A percentile compares a stretch with the other conserved stretches of the same genome.
These are phyloP conservation scores for Hanseniaspora hatyaiensis DNA, from an alignment of 805 yeast species.

Conservation along the genomic window DNA sequence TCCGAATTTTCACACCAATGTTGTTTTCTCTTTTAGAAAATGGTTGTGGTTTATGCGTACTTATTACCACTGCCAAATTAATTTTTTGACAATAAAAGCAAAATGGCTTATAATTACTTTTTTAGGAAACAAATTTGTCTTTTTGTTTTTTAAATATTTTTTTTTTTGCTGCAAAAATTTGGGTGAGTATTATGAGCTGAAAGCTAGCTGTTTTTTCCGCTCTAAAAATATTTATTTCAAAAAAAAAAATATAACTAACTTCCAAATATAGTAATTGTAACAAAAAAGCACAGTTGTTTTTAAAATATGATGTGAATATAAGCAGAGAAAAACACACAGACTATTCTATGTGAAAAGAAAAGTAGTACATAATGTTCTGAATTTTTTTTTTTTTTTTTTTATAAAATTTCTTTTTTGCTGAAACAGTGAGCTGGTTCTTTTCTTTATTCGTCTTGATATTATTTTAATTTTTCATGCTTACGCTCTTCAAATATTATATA, in stretches of 20 bases:
- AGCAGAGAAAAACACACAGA: too few species aligned
- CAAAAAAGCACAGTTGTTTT: not conserved
- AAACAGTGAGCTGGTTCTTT: not conserved
- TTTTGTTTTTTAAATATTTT: too few species aligned
- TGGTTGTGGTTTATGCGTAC: too few species aligned
- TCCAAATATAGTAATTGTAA: not conserved
- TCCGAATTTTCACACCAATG: too few species aligned
- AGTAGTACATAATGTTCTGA: not conserved
- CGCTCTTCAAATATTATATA: not conserved
- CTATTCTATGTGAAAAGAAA: not conserved
- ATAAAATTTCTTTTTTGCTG: not conserved
- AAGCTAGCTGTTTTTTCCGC: too few species aligned
- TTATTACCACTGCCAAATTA: too few species aligned
- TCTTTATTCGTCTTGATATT: not conserved
- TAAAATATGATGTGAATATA: too few species aligned
- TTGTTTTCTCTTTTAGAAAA: too few species aligned
- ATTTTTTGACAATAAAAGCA: too few species aligned
- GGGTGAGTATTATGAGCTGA: not conserved
- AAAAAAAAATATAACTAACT: not conserved
- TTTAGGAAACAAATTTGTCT: too few species aligned
- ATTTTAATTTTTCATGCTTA: not conserved
- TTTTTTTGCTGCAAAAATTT: not conserved
- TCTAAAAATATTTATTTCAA: not conserved
- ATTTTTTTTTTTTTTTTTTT: not conserved
- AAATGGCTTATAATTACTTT: too few species aligned